Base-by-base conservation (phyloP, 208 protist species). In the Crithidia fasciculata region DNA sequence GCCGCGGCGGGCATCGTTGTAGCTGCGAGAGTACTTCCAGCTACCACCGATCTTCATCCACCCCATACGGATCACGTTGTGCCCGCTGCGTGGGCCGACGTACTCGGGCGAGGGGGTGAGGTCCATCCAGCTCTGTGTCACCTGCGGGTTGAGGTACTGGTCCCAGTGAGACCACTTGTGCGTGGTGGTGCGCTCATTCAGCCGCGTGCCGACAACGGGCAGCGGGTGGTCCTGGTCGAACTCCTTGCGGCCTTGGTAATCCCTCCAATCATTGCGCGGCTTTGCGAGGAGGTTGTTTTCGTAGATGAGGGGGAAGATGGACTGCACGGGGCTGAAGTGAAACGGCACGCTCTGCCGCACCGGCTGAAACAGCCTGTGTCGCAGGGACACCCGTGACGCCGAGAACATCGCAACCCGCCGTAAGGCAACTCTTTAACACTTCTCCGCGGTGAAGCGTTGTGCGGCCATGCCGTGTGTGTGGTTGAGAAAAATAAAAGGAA, bases 11-110 rank as follows among this genome's bases (percentile, higher is more conserved):
- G 85, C 77, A 69, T 93, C 88, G 70, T 97, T 97, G 81, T 93
- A 94, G 54, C 83, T 82, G 19, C 90, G 85, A 8, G 89, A 71
- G 72, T 95, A 96, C 80, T 91, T 93, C 90, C 90, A 96, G 74
- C 89, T 95, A 13, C 90, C 88, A 44, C 93, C 93, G 47, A 96
- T 94, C 78, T 95, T 95, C 87, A 95, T 94, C 93, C 93, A 97
- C 28, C 93, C 93, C 85, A 97, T 91, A 59, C 88, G 92, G 68
- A 91, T 93, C 65, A 97, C 81, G 70, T 94, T 93, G 73, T 96
- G 87, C 2, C 93, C 93, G 61, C 80, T 87, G 44, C 93, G 90
- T 8, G 82, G 84, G 16, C 93, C 93, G 16, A 97, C 89, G 73
- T 94, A 97, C 72, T 97, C 89, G 19, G 88, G 86, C 10, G 89